Evolutionary conservation across 1,284 basidiomycete genomes (phyloP).

Genomic region (Apiotrichum sp.): DNA sequence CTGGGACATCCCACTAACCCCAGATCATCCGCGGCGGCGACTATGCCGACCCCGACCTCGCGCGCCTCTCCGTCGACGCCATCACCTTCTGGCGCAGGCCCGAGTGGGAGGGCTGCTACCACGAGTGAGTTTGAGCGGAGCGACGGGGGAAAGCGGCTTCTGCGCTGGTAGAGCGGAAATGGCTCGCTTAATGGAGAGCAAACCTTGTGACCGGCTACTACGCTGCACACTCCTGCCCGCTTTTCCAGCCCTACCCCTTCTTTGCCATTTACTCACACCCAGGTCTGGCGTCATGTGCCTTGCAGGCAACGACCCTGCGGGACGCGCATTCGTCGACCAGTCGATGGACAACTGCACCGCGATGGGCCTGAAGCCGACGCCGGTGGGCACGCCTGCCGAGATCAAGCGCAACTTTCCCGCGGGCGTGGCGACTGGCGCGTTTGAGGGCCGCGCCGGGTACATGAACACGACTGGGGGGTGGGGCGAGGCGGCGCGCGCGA

Average conservation of each 20-base stretch:
- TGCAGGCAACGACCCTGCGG: conserved; percentile 20
- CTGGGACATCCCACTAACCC: no score
- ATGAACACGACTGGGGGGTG: conserved; percentile 76
- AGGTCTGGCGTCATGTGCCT: conserved; percentile 42
- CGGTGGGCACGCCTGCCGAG: conserved; percentile 14
- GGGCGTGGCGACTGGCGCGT: conserved; percentile 22
- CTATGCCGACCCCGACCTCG: conserved; percentile 39
- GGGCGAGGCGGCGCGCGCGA: conserved; percentile 69
- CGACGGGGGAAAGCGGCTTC: neutral
- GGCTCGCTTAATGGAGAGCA: no score
- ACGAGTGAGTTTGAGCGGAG: conserved; percentile 56
- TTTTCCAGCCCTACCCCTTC: neutral
- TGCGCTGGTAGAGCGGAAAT: no score
- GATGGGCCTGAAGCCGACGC: conserved; percentile 26
- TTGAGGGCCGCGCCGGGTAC: conserved; percentile 53
- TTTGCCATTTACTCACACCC: neutral
- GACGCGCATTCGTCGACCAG: conserved; percentile 31
- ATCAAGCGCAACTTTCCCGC: conserved; percentile 24
- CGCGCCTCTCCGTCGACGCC: conserved; percentile 42
- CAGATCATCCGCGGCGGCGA: conserved; percentile 46
- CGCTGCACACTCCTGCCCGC: no score
- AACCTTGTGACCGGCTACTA: no score
- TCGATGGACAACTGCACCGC: conserved; percentile 32
- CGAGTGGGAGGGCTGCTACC: conserved; percentile 68
- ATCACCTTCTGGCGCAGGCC: conserved; percentile 42